Base-by-base conservation (phyloP, 2,329 filamentous ascomycete species). In the Metarhizium brunneum region DNA sequence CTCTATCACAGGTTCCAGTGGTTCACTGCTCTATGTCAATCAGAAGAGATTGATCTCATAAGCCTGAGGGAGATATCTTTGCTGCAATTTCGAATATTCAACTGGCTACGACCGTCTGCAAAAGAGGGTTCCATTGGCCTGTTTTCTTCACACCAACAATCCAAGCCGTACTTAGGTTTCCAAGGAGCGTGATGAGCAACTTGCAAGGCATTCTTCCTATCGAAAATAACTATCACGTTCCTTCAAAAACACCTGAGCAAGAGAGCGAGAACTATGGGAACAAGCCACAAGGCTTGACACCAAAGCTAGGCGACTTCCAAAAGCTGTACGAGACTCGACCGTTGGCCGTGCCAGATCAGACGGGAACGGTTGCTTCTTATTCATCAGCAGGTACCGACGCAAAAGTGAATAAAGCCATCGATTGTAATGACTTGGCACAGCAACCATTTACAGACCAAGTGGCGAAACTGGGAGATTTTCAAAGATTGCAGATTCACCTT, bases 271-370 rank as follows among this genome's bases (percentile, higher is more conserved):
- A 30, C 4, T 16, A 30, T 16, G 25, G 10, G 25, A 30, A 30
- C 25, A 13, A 30, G 10, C 6, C 13, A 30, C 18, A 14, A 11
- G 18, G 47, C 11, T 38, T 38, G 5, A 48, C 50, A 29, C 51
- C 54, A 11, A 56, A 52, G 56, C 48, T 58, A n/a, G 56, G 56
- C 32, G 56, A 58, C 35, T 56, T 58, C 16, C 50, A 51, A 35
- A 52, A 47, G 36, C 29, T 53, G 35, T 55, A 55, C 32, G 18
- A 30, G 32, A 38, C 45, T 29, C 11, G 35, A 20, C 13, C 25
- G 18, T 35, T 13, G 8, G 1, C n/a, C 45, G 25, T 48, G 20
- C 8, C 14, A 30, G 45, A 14, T 6, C 45, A 13, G 6, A 6
- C 20, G 1, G 25, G 25, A 4, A 6, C 2, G 8, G 8, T 8